A percentile compares a stretch with the other conserved stretches of the same genome.
These are phyloP conservation scores for Cladosporium colombiae DNA, from an alignment of 2,329 filamentous ascomycete genomes.

Conservation along the genomic window DNA sequence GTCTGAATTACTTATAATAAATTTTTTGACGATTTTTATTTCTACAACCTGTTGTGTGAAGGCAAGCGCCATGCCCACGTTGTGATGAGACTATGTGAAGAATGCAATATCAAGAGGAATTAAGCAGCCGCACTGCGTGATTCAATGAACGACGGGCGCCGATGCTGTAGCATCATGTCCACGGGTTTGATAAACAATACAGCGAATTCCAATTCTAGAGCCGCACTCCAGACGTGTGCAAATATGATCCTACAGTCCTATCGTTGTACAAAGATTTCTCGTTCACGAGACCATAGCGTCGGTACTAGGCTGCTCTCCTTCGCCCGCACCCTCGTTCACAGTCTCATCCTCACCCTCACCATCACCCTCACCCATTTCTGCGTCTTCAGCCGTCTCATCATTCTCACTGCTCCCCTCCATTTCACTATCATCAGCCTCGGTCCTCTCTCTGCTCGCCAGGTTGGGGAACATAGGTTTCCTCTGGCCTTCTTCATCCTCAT, in stretches of 20 bases:
- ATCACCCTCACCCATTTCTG: slow-evolving; percentile 27
- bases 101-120: neutral
- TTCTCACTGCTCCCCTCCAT: slow-evolving; percentile 22
- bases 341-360: slow-evolving; percentile 23
- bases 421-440: slow-evolving; percentile 22
- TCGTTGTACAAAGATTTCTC: neutral
- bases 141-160: neutral
- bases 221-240: neutral
- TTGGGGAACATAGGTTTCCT: slow-evolving; percentile 31
- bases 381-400: slow-evolving; percentile 26
- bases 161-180: neutral
- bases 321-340: neutral
- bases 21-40: neutral
- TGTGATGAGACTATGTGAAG: neutral
- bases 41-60: neutral
- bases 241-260: neutral
- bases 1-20: neutral
- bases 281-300: neutral
- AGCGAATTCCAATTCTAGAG: neutral
- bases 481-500: slow-evolving; percentile 16
- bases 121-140: neutral
- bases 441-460: slow-evolving; percentile 22
- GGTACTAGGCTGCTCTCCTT: neutral
- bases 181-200: neutral
- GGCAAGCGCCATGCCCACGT: neutral